Base-by-base conservation (phyloP, 2,329 filamentous ascomycete species). In the Elsinoe perseae region DNA sequence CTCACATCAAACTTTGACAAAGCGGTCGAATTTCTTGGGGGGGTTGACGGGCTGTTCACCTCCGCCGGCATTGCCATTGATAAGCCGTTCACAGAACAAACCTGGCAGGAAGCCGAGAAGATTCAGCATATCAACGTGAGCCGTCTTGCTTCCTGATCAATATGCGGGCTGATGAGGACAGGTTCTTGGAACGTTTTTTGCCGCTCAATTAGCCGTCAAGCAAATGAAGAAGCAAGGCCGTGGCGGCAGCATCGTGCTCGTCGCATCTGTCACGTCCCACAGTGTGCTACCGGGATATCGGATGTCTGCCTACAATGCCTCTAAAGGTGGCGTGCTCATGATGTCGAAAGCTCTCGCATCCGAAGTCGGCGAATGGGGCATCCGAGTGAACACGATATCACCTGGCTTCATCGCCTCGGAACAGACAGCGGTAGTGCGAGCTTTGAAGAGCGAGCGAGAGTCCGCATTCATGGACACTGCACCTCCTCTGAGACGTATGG, bases 281-380 rank as follows among this genome's bases (percentile, higher is more conserved):
- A 76, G 48, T 20, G 48, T 52, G 14, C 48, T 52, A 16, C 48
- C 48, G 8, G 48, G 48, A n/a, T 52, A 52, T 18, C 48, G 48
- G 5, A 52, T 79, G 60, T 75, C 72, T 38, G 85, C 84, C 7
- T 89, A 89, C 74, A 90, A 89, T 64, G 80, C 86, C 20, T 86
- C 82, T 52, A 89, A 90, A 69, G 84, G 85, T 3, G 86, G 80
- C 4, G 85, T 89, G 5, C 71, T 87, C 56, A 86, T 89, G 70
- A 78, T 90, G 72, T 0, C 81, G 84, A 58, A 52, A 25, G 87
- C 84, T 67, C 75, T 90, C 4, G 86, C 86, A 1, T 72, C 80
- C 8, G 86, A 90, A 69, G 89, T 85, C 85, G 86, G 85, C 46
- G 69, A 75, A 62, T 71, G 86, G 67, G 82, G 81, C 36, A 62